Percentiles rank a stretch among this genome's conserved stretches.
Evolutionary conservation across 306 rosid species (phyloP).

Genomic region (Glycine tomentella): DNA sequence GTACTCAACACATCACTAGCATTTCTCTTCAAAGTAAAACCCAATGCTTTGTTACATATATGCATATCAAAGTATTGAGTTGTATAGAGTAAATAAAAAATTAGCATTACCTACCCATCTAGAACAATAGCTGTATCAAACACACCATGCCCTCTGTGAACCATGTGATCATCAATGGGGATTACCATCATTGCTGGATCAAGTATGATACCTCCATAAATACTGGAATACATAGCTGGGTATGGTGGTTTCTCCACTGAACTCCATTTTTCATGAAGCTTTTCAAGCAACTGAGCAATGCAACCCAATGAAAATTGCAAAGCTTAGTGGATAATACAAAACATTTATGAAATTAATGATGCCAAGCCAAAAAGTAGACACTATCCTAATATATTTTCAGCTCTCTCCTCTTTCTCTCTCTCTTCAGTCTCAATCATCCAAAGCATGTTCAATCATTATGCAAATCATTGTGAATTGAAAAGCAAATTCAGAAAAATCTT

Average conservation of each 20-base stretch:
- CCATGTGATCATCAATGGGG: constrained; percentile 75
- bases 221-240: constrained; percentile 89
- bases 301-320: constrained; percentile 39
- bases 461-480: constrained; percentile 31
- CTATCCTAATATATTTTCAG: background rate
- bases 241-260: constrained; percentile 69
- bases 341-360: background rate
- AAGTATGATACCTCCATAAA: constrained; percentile 85
- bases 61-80: constrained; percentile 4
- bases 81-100: background rate
- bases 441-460: constrained; percentile 14
- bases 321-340: constrained; percentile 14
- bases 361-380: background rate
- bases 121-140: constrained; percentile 66
- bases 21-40: background rate
- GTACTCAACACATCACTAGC: too few species aligned
- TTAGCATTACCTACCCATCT: constrained; percentile 63
- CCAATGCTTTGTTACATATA: constrained; percentile 4
- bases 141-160: constrained; percentile 71
- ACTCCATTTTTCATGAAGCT: constrained; percentile 80
- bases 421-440: background rate
- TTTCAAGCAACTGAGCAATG: constrained; percentile 73
- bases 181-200: constrained; percentile 85
- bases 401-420: background rate
- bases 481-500: constrained; percentile 3